These are phyloP conservation scores for Tuber melanosporum DNA, from an alignment of 495 filamentous ascomycete genomes.

Conservation along the genomic window DNA sequence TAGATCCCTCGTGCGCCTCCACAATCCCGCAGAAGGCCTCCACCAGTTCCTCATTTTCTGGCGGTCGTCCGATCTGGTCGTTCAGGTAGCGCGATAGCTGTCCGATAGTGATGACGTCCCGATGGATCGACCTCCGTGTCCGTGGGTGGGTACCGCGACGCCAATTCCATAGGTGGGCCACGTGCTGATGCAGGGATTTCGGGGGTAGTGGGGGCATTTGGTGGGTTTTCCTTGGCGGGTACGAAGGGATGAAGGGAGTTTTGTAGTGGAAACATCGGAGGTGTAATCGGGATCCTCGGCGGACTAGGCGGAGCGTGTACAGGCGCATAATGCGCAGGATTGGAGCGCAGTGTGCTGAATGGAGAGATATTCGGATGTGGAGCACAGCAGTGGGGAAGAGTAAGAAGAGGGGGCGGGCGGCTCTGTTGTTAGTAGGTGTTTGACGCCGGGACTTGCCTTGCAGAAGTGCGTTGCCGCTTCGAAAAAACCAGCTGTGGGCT, in stretches of 20 bases:
- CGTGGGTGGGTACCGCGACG: constrained; percentile 1
- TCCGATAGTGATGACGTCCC: constrained; percentile 13
- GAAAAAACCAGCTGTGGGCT: background rate
- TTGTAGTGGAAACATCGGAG: background rate
- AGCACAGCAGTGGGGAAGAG: background rate
- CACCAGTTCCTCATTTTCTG: constrained; percentile 11
- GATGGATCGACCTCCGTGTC: background rate
- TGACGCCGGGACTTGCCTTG: background rate
- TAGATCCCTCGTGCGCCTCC: background rate
- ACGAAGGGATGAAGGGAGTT: background rate
- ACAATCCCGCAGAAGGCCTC: constrained; percentile 20
- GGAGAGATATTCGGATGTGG: background rate
- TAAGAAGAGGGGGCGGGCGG: background rate
- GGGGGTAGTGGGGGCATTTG: constrained; percentile 4
- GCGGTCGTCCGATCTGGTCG: constrained; percentile 30
- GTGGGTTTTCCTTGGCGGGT: background rate
- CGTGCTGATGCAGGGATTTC: constrained; percentile 5
- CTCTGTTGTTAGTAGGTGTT: background rate
- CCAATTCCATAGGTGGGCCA: background rate
- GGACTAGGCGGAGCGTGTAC: constrained; percentile 21
- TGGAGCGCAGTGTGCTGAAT: constrained; percentile 1
- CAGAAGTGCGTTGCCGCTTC: background rate
- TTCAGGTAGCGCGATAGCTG: constrained; percentile 30
- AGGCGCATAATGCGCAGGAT: constrained; percentile 23
- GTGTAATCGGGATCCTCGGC: background rate